These are phyloP conservation scores for Pleurotus salmoneostramineus DNA, from an alignment of 768 basidiomycete species.

Conservation along the genomic window DNA sequence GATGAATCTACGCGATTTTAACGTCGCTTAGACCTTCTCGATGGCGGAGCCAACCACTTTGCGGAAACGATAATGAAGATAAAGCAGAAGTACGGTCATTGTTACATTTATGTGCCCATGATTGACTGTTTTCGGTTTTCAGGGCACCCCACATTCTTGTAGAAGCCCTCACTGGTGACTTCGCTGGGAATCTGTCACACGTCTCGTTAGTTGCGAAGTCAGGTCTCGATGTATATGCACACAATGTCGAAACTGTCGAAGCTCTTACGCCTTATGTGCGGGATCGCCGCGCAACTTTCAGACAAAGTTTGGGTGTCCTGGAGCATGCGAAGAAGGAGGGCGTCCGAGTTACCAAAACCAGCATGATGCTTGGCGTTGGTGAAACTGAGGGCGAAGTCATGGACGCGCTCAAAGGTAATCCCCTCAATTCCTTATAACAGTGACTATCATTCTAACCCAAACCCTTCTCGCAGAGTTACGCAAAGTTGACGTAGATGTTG, in stretches of 20 bases:
- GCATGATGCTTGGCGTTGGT: slow-evolving; percentile 97
- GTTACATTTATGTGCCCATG: background rate
- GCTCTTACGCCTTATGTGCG: slow-evolving; percentile 91
- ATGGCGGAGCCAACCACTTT: slow-evolving; percentile 92
- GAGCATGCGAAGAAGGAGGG: slow-evolving; percentile 81
- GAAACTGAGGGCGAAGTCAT: slow-evolving; percentile 82
- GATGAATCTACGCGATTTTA: background rate
- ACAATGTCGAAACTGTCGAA: slow-evolving; percentile 97
- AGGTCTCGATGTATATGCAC: slow-evolving; percentile 96
- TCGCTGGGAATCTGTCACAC: slow-evolving; percentile 71
- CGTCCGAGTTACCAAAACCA: slow-evolving; percentile 91
- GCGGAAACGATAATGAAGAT: slow-evolving; percentile 94
- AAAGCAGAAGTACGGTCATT: slow-evolving; percentile 76
- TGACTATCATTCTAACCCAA: background rate
- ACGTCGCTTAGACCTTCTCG: slow-evolving; percentile 66
- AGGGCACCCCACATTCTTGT: slow-evolving; percentile 95
- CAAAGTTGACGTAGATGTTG: slow-evolving; percentile 87
- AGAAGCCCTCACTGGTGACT: slow-evolving; percentile 95
- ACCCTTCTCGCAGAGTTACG: slow-evolving; percentile 63
- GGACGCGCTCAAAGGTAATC: slow-evolving; percentile 76
- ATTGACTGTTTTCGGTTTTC: slow-evolving; percentile 6
- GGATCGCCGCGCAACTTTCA: slow-evolving; percentile 89
- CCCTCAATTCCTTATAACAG: background rate
- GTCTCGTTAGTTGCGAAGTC: slow-evolving; percentile 85
- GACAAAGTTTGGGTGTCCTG: slow-evolving; percentile 78